These are phyloP conservation scores for Galeopsis tetrahit DNA, from an alignment of 257 asterid genomes.

Conservation along the genomic window DNA sequence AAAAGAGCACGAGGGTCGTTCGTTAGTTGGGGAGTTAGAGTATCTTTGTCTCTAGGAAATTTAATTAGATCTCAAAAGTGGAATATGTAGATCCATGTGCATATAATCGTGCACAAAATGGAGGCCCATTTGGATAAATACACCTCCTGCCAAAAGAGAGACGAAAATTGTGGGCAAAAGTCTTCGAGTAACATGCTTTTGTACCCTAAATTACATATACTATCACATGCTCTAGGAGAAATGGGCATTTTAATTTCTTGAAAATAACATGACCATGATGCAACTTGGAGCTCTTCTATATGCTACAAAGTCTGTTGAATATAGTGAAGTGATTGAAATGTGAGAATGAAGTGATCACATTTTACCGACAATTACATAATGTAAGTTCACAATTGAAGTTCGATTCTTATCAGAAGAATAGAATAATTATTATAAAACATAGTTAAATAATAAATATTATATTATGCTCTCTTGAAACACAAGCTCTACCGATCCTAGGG, in stretches of 20 bases:
- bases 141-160: constrained; percentile 22
- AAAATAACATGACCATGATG: constrained; percentile 18
- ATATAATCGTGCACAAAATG: constrained; percentile 47
- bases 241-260: constrained; percentile 11
- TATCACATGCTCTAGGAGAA: constrained; percentile 34
- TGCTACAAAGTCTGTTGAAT: neutral
- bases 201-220: constrained; percentile 28
- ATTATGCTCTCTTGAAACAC: too few relatives aligned
- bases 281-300: constrained; percentile 1
- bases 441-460: too few relatives aligned
- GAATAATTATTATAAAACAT: too few relatives aligned
- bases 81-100: constrained; percentile 37
- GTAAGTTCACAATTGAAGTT: neutral
- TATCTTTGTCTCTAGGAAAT: constrained; percentile 35
- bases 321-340: neutral
- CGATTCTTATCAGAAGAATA: too few relatives aligned
- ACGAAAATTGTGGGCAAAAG: constrained; percentile 32
- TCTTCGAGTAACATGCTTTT: constrained; percentile 42
- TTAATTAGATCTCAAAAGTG: neutral
- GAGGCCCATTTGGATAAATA: constrained; percentile 36
- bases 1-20: neutral
- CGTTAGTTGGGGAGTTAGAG: constrained; percentile 14
- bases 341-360: neutral
- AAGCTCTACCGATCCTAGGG: too few relatives aligned
- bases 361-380: neutral